phyloP scores from a whole-genome alignment of 768 basidiomycete species.

The Dictyophora rubrovolvata region DNA sequence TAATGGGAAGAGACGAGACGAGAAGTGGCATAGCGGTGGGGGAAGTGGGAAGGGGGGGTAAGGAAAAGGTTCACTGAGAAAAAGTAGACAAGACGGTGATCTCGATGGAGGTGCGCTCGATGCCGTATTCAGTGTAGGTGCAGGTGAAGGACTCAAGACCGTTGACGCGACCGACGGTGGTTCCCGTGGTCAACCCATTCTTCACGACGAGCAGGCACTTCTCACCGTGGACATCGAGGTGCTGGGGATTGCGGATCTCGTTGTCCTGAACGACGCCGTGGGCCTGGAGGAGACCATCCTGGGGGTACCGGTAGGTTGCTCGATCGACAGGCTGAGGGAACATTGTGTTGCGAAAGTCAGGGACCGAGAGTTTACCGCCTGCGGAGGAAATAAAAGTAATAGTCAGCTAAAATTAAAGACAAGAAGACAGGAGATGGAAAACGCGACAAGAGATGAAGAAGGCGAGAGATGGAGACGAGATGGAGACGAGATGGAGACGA shows the following conservation, averaged over 20 bases:
- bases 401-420: too few species aligned
- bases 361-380: slow-evolving; percentile 20
- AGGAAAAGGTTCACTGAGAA: too few species aligned
- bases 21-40: too few species aligned
- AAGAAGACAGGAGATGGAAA: too few species aligned
- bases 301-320: slow-evolving; percentile 10
- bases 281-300: slow-evolving; percentile 10
- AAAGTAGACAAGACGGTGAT: slow-evolving; percentile 17
- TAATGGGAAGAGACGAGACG: too few species aligned
- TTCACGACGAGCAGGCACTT: slow-evolving; percentile 13
- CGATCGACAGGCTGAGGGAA: slow-evolving; percentile 5
- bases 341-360: slow-evolving; percentile 17
- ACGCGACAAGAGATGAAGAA: too few species aligned
- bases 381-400: slow-evolving; percentile 12
- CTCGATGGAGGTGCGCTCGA: slow-evolving; percentile 15
- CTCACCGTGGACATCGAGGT: slow-evolving; percentile 10
- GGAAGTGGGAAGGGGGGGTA: too few species aligned
- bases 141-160: slow-evolving; percentile 12
- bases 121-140: slow-evolving; percentile 15
- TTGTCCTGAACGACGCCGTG: slow-evolving; percentile 8
- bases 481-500: too few species aligned
- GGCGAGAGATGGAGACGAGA: too few species aligned
- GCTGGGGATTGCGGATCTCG: slow-evolving; percentile 10
- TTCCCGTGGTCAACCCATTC: slow-evolving; percentile 11
- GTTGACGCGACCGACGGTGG: slow-evolving; percentile 15